Evolutionary conservation across 208 protist species (phyloP).

Genomic region (Vickermania spadyakhi): DNA sequence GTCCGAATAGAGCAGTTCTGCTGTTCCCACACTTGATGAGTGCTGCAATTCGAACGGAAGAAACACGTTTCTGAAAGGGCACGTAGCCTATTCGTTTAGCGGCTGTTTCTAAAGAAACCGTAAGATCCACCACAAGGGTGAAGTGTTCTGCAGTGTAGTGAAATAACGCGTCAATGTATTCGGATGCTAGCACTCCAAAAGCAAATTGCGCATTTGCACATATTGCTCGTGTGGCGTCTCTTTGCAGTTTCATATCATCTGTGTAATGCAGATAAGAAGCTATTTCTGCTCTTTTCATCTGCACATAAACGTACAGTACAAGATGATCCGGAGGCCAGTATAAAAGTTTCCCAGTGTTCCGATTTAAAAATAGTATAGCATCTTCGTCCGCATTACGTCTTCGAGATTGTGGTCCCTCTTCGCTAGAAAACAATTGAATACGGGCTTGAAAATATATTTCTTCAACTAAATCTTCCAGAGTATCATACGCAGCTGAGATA

Average conservation of each 20-base stretch:
- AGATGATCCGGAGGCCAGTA: conserved; percentile 73
- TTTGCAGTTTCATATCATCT: conserved; percentile 12
- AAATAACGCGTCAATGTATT: conserved; percentile 33
- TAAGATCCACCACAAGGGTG: conserved; percentile 16
- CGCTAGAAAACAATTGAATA: neutral
- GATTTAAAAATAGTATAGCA: neutral
- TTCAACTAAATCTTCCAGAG: conserved; percentile 24
- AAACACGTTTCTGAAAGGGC: conserved; percentile 2
- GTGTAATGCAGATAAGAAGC: conserved; percentile 47
- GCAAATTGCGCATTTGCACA: conserved; percentile 36
- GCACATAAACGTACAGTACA: conserved; percentile 44
- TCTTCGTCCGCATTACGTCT: neutral
- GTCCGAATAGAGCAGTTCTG: neutral
- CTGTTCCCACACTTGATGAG: neutral
- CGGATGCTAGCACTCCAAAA: conserved; percentile 49
- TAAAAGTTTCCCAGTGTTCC: neutral
- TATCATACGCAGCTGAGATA: conserved; percentile 44
- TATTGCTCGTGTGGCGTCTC: conserved; percentile 21
- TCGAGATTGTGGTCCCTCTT: neutral
- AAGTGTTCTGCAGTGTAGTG: conserved; percentile 25
- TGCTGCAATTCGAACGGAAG: neutral
- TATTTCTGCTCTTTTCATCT: conserved; percentile 41
- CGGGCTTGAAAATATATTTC: neutral
- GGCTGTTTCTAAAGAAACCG: conserved; percentile 16
- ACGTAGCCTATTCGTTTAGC: conserved; percentile 36